Conservation (phyloP, 2,329 filamentous ascomycete species). For the Fusarium nematophilum region DNA sequence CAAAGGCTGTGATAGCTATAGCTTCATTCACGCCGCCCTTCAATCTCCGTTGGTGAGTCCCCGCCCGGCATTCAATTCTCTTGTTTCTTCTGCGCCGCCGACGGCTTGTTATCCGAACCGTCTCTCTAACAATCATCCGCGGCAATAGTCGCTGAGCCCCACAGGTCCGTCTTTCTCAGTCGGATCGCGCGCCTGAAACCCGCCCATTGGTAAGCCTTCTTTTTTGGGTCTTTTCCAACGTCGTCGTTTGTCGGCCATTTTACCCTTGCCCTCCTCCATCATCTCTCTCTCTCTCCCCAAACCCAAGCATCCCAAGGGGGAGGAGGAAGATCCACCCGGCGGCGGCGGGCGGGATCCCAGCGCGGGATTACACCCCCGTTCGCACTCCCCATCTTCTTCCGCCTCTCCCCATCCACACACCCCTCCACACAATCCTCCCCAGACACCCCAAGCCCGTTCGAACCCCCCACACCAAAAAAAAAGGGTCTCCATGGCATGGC, state of each 20-base stretch:
- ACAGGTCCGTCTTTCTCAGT: constrained; percentile 30
- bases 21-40: constrained; percentile 21
- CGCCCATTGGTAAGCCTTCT: constrained; percentile 34
- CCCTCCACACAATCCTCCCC: constrained; percentile 10
- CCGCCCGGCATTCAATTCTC: constrained; percentile 6
- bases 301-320: constrained; percentile 9
- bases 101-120: not conserved
- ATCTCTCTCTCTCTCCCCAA: constrained; percentile 21
- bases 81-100: constrained; percentile 7
- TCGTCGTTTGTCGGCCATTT: constrained; percentile 18
- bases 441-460: constrained; percentile 21
- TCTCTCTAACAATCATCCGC: constrained; percentile 12
- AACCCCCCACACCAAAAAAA: constrained; percentile 27
- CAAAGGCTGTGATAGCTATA: constrained; percentile 5
- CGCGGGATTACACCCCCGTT: constrained; percentile 39
- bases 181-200: constrained; percentile 26
- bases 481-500: not conserved
- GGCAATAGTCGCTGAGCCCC: constrained; percentile 28
- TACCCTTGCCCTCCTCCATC: constrained; percentile 20
- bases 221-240: constrained; percentile 12
- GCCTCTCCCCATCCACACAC: constrained; percentile 26
- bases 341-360: constrained; percentile 32
- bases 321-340: constrained; percentile 40
- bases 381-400: no score
- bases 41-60: constrained; percentile 25